Evolutionary conservation across 2,329 filamentous ascomycete genomes (phyloP), one percentile per base, ranked within the genome.

Genomic region (Colletotrichum trifolii): DNA sequence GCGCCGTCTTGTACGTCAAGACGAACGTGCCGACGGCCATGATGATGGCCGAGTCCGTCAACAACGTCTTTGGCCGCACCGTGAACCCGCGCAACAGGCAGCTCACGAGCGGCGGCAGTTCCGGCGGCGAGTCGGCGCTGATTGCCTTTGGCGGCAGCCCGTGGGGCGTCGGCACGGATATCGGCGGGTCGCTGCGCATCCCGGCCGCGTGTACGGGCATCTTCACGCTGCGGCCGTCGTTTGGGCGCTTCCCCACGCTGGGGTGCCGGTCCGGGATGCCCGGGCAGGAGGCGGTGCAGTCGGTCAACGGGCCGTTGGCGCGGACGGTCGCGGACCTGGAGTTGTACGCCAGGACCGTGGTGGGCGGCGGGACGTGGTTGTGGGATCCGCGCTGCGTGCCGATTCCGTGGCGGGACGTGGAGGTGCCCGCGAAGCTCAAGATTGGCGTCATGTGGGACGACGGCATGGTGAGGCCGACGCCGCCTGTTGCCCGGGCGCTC

Each of bases 21-120:
- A 87, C 85, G 0, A 86, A 83, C 67, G 80, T 86, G 4, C 84
- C 85, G 0, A 89, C 87, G 2, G 87, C 87, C 11, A 88, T 90
- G 82, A 90, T 91, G 88, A 89, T 90, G 55, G 84, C 87, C 11
- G 89, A 91, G 72, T 85, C 82, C 2, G 85, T 89, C 13, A 91
- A 91, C 75, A 89, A 90, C 69, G 80, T 86, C 2, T 87, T 88
- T 69, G 89, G 89, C 8, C 81, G 87, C 11, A 89, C 87, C 0
- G 73, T 87, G 25, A 90, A 90, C 71, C 89, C 90, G 0, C 76
- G 78, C 7, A 89, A 90, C 71, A 82, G 86, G 33, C 76, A 76
- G 3, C 78, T 87, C 3, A 90, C 88, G 0, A 84, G 84, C 25
- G 90, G 90, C 10, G 90, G 90, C 9, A 88, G 85, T 42, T 89